These are phyloP conservation scores for Leonotis leonurus DNA, from an alignment of 257 asterid genomes.

Conservation along the genomic window DNA sequence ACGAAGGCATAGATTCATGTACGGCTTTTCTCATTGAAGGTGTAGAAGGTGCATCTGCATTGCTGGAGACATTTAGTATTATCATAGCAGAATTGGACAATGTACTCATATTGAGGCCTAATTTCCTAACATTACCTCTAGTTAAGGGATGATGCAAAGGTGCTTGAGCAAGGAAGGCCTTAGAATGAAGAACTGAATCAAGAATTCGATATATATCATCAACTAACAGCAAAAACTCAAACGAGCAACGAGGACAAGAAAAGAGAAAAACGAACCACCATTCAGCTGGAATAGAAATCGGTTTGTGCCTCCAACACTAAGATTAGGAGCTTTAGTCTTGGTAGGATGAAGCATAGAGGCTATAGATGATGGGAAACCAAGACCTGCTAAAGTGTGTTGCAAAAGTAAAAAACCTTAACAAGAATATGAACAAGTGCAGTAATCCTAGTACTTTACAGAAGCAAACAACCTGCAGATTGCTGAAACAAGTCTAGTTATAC, in stretches of 20 bases:
- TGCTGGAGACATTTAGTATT: slow-evolving; percentile 12
- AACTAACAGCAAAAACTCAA: background rate
- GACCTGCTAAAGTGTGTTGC: slow-evolving; percentile 35
- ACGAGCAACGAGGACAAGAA: background rate
- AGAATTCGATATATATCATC: background rate
- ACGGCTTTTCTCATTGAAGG: slow-evolving; percentile 16
- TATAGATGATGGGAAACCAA: slow-evolving; percentile 35
- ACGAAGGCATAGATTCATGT: slow-evolving; percentile 26
- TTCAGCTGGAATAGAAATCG: slow-evolving; percentile 18
- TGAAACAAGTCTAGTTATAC: too few relatives aligned
- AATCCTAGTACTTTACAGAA: background rate
- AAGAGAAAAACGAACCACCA: slow-evolving; percentile 18
- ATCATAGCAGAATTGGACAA: background rate
- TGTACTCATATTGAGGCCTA: background rate
- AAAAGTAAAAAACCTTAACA: background rate
- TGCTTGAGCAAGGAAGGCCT: slow-evolving; percentile 21
- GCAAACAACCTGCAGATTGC: background rate
- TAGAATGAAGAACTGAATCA: slow-evolving; percentile 25
- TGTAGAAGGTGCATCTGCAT: slow-evolving; percentile 24
- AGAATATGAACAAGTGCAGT: background rate
- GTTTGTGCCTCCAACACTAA: slow-evolving; percentile 2
- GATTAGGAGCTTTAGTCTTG: slow-evolving; percentile 21
- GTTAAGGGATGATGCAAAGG: slow-evolving; percentile 25
- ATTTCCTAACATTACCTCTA: slow-evolving; percentile 19
- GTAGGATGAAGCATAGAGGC: slow-evolving; percentile 31